Evolutionary conservation across 2,329 filamentous ascomycete genomes (phyloP).

Genomic region (Arthrobotrys pseudoclavata): DNA sequence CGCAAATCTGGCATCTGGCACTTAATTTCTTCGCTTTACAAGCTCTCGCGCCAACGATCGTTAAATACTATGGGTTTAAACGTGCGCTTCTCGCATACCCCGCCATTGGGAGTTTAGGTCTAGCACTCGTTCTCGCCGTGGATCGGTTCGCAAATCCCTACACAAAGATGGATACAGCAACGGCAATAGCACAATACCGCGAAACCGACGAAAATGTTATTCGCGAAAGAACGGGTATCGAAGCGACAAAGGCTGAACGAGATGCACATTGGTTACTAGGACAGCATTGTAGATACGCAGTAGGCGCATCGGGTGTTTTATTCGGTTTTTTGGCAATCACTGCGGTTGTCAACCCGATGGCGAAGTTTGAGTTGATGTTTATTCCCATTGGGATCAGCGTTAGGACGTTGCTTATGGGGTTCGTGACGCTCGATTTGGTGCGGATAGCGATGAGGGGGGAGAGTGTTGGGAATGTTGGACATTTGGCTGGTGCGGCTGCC

Average conservation of each 20-base stretch:
- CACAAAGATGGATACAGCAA: background rate
- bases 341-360: constrained; percentile 53
- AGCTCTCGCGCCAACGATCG: constrained; percentile 44
- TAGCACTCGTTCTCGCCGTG: constrained; percentile 1
- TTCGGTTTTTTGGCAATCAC: constrained; percentile 43
- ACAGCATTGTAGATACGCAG: constrained; percentile 29
- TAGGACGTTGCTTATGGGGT: constrained; percentile 51
- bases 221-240: background rate
- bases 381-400: constrained; percentile 52
- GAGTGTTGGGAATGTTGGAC: constrained; percentile 33
- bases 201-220: constrained; percentile 25
- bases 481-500: constrained; percentile 43
- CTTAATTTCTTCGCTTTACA: constrained; percentile 57
- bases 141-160: constrained; percentile 40
- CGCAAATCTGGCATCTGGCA: constrained; percentile 36
- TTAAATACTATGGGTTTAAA: constrained; percentile 46
- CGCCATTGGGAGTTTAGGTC: background rate
- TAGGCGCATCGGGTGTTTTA: constrained; percentile 39
- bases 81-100: constrained; percentile 29
- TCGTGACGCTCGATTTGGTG: constrained; percentile 33
- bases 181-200: background rate
- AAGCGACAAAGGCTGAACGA: constrained; percentile 26
- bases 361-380: constrained; percentile 57
- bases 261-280: constrained; percentile 41
- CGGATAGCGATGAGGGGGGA: constrained; percentile 35